phyloP scores from a whole-genome alignment of 305 asterid species.

The Striga hermonthica region DNA sequence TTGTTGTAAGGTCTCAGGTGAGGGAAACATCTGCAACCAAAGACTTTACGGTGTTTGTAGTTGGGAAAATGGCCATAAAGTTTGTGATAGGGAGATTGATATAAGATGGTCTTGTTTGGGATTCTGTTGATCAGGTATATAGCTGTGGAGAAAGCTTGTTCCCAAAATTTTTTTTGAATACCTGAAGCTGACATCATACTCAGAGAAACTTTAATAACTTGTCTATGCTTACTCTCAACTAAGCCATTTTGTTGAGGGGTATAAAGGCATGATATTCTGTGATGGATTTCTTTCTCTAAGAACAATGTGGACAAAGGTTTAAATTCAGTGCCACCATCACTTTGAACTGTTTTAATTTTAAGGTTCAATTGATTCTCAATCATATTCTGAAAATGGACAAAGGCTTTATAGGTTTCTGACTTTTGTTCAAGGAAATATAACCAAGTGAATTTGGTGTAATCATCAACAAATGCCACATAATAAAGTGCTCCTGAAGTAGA shows the following conservation, averaged over 20 bases:
- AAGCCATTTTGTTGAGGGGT: neutral
- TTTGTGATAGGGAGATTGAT: no score
- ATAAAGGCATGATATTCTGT: neutral
- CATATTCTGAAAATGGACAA: neutral
- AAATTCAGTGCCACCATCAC: slow-evolving; percentile 11
- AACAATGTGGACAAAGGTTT: no score
- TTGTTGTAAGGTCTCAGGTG: no score
- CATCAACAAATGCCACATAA: no score
- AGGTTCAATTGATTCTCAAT: neutral
- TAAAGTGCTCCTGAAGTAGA: no score
- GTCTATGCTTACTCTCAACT: neutral
- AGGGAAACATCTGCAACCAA: no score
- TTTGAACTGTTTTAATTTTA: neutral
- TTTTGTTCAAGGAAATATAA: neutral
- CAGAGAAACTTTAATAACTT: no score
- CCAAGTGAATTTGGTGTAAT: neutral
- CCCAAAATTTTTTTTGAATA: neutral
- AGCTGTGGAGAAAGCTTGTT: no score
- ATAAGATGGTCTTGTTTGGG: no score
- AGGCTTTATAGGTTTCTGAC: neutral
- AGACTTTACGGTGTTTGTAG: no score
- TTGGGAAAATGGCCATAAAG: no score
- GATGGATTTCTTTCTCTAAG: neutral
- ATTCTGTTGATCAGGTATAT: no score
- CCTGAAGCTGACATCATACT: neutral